Base-by-base conservation (phyloP, 192 early-diverging fungal genomes). In the Coemansia sp. region DNA sequence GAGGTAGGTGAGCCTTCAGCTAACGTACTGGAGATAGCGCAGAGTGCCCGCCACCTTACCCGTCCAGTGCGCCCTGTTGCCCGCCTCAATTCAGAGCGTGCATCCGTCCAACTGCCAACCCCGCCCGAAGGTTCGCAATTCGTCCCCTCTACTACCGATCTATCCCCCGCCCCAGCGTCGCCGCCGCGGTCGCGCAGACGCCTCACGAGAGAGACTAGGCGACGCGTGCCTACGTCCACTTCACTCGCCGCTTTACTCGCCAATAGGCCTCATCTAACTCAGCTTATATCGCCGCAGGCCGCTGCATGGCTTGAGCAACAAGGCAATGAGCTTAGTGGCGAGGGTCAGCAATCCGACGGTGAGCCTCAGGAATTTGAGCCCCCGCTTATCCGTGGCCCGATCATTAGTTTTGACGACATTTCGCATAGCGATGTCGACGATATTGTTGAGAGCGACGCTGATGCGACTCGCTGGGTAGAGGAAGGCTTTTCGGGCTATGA, bases 181-280 rank as follows among this genome's bases (percentile, higher is more conserved):
- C 46, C 46, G 12, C 46, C 46, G 7, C 46, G 46, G 46, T 50
- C 46, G 46, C 46, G 46, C 15, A 50, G 46, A 50, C 46, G 46
- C 46, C 24, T 50, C 11, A 29, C 26, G 26, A 27, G 24, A 6
- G 4, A 14, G 4, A 7, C 46, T 14, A 24, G 46, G 15, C 14
- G 46, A 27, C 46, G 22, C 26, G 46, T n/a, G 4, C 26, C 24
- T 15, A 50, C 26, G 5, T 29, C 24, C 21, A 27, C 46, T 12
- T 24, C 46, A 5, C 46, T 50, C 12, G n/a, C 46, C 15, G 24
- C 24, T 2, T 14, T 50, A 24, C 46, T 50, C 11, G 46, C 46
- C 24, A 50, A 27, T 14, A 22, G 46, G 24, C 24, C 26, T 24
- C 46, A 50, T 24, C 46, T 50, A 14, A 27, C 46, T 7, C 46